These are phyloP conservation scores for Microbotryum violaceum DNA, from an alignment of 1,284 basidiomycete species.

Conservation along the genomic window DNA sequence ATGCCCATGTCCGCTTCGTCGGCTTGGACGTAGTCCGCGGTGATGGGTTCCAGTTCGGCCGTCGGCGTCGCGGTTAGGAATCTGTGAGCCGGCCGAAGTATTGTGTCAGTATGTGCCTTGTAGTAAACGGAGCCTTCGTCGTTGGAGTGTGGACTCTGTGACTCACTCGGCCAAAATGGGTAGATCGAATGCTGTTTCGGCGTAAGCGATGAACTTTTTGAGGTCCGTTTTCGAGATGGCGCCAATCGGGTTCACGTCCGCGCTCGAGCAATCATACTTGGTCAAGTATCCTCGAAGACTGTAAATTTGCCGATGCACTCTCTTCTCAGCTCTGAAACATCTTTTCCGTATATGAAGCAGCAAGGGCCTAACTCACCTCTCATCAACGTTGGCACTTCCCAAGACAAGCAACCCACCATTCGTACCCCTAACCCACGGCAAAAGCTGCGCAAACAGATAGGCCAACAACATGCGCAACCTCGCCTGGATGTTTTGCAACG, in stretches of 20 bases:
- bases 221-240: conserved; percentile 96
- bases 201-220: conserved; percentile 89
- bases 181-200: conserved; percentile 66
- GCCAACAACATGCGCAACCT: conserved; percentile 91
- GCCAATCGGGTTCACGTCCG: conserved; percentile 97
- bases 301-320: neutral
- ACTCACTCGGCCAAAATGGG: conserved; percentile 69
- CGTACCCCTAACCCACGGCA: conserved; percentile 85
- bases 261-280: conserved; percentile 75
- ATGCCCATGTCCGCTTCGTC: conserved; percentile 83
- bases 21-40: conserved; percentile 83
- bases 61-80: conserved; percentile 89
- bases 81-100: conserved; percentile 43
- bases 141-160: neutral
- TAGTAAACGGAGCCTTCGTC: neutral
- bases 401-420: conserved; percentile 82
- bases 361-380: conserved; percentile 53
- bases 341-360: no score
- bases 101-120: no score
- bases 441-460: conserved; percentile 91
- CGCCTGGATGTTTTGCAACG: conserved; percentile 96
- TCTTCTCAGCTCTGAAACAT: neutral
- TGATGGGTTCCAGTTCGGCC: conserved; percentile 93
- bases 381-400: conserved; percentile 96
- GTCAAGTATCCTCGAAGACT: conserved; percentile 93